phyloP scores from a whole-genome alignment of 208 protist genomes.

The Crithidia expoeki region DNA sequence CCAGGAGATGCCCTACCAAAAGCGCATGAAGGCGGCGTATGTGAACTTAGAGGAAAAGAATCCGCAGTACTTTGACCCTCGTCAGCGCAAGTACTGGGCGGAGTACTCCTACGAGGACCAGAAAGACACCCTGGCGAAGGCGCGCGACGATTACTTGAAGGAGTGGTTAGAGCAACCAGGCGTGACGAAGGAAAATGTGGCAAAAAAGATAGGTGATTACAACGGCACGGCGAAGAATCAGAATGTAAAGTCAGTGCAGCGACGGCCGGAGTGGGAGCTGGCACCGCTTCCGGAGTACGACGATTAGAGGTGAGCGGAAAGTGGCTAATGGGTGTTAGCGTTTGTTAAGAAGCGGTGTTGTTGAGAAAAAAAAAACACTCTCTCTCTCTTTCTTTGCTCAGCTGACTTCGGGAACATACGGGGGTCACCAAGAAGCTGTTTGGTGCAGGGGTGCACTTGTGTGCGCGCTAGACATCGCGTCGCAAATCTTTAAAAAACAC shows the following conservation, averaged over 20 bases:
- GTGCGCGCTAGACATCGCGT: too few relatives aligned
- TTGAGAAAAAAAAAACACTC: too few relatives aligned
- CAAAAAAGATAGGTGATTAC: conserved; percentile 88
- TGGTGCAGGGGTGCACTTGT: too few relatives aligned
- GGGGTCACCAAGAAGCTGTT: too few relatives aligned
- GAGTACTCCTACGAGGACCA: conserved; percentile 88
- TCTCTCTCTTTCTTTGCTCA: too few relatives aligned
- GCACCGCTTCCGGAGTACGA: conserved; percentile 64
- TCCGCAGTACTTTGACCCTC: conserved; percentile 76
- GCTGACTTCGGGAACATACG: too few relatives aligned
- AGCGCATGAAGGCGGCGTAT: conserved; percentile 85
- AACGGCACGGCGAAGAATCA: conserved; percentile 88
- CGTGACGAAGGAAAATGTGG: conserved; percentile 86
- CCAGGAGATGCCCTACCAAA: conserved; percentile 88
- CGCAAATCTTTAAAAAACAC: too few relatives aligned
- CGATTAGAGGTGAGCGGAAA: conserved; percentile 19
- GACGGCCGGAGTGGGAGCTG: conserved; percentile 87
- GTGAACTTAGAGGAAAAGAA: conserved; percentile 78
- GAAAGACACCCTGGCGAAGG: conserved; percentile 82
- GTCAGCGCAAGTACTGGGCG: conserved; percentile 81
- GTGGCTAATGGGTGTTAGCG: not conserved
- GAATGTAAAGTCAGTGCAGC: conserved; percentile 73
- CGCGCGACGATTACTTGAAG: conserved; percentile 78
- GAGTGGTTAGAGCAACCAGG: conserved; percentile 91
- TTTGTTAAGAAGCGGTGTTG: too few relatives aligned